Conservation (phyloP, 495 filamentous ascomycete species). For the Penicillium alfredii region DNA sequence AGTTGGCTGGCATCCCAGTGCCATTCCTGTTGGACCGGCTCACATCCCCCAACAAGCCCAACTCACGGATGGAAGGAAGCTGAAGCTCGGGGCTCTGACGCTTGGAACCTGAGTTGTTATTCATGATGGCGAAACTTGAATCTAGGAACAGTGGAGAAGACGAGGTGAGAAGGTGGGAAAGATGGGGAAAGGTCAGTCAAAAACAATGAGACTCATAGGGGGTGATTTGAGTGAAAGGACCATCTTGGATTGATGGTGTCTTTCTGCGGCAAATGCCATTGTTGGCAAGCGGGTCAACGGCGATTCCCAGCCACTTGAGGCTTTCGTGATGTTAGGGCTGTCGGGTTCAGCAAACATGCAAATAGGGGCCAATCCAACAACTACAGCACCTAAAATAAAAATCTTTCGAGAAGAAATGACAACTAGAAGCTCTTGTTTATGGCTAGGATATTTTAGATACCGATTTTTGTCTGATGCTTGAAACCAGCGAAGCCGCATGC, state of each 20-base stretch:
- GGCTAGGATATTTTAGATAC: slow-evolving; percentile 2
- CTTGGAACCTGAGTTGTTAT: not conserved
- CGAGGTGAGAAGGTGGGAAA: not conserved
- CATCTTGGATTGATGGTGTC: not conserved
- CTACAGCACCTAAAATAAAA: too few species aligned
- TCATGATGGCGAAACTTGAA: too few species aligned
- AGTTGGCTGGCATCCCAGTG: too few species aligned
- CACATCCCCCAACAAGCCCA: too few species aligned
- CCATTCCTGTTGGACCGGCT: too few species aligned
- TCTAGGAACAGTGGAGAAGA: too few species aligned
- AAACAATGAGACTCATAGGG: not conserved
- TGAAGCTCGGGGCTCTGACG: not conserved
- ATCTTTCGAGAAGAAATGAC: not conserved
- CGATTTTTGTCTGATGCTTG: slow-evolving; percentile 16
- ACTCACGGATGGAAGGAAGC: not conserved
- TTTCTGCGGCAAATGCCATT: too few species aligned
- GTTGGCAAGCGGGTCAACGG: too few species aligned
- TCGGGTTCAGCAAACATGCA: too few species aligned
- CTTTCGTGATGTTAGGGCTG: too few species aligned
- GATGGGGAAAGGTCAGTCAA: not conserved
- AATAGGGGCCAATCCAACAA: too few species aligned
- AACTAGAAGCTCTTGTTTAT: not conserved
- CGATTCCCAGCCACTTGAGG: too few species aligned
- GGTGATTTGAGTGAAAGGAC: not conserved
- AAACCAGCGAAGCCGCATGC: slow-evolving; percentile 8